phyloP scores from a whole-genome alignment of 2,329 filamentous ascomycete genomes.

The Corniculantispora saksenae region DNA sequence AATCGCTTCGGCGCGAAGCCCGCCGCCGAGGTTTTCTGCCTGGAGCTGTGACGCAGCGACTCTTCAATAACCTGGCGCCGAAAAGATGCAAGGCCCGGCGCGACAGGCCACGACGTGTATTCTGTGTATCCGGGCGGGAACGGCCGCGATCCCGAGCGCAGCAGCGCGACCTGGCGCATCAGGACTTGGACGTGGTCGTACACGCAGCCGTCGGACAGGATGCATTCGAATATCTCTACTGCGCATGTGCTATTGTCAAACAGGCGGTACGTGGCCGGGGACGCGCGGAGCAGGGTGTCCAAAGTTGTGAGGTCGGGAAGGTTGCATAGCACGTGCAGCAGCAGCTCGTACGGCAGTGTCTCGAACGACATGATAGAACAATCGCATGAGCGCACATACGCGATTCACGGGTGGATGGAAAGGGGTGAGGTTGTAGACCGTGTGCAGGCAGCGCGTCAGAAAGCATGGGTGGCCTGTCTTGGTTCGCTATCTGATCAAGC shows the following conservation, averaged over 20 bases:
- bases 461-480: background rate
- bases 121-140: conserved; percentile 14
- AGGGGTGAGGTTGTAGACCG: background rate
- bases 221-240: conserved; percentile 1
- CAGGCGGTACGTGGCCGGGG: conserved; percentile 8
- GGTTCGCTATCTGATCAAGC: background rate
- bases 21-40: background rate
- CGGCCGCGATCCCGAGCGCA: conserved; percentile 5
- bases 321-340: conserved; percentile 9
- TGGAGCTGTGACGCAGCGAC: conserved; percentile 8
- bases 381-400: background rate
- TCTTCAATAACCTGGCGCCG: conserved; percentile 12
- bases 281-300: conserved; percentile 4
- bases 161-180: conserved; percentile 12
- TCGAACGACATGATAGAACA: conserved; percentile 8
- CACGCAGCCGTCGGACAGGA: background rate
- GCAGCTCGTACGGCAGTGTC: conserved; percentile 5
- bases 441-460: background rate
- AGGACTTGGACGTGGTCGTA: conserved; percentile 11
- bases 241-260: background rate
- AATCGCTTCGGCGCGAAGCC: conserved; percentile 6
- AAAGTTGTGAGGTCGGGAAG: conserved; percentile 3
- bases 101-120: conserved; percentile 6
- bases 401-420: background rate
- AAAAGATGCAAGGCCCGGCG: conserved; percentile 7